Evolutionary conservation across 306 rosid genomes (phyloP).

Genomic region (Prunus dulcis): DNA sequence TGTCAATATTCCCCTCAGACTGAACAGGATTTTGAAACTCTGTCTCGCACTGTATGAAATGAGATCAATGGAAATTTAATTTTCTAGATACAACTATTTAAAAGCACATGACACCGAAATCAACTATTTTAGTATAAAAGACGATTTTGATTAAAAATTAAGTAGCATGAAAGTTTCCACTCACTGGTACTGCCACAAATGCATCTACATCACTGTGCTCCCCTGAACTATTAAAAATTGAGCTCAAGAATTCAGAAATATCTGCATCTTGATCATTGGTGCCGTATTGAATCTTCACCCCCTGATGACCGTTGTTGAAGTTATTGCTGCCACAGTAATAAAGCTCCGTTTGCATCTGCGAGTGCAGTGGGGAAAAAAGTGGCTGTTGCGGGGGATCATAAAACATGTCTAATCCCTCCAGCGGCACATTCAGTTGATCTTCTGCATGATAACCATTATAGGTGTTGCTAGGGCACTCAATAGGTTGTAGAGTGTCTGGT

Average conservation of each 20-base stretch:
- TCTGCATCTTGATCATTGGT: constrained; percentile 37
- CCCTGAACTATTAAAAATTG: constrained; percentile 34
- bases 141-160: constrained; percentile 2
- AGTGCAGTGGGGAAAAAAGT: constrained; percentile 51
- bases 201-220: constrained; percentile 29
- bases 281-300: constrained; percentile 37
- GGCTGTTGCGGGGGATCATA: constrained; percentile 31
- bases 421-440: constrained; percentile 21
- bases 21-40: constrained; percentile 24
- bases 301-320: constrained; percentile 27
- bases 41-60: constrained; percentile 25
- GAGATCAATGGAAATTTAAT: background rate
- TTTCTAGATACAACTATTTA: constrained; percentile 6
- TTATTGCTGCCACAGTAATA: constrained; percentile 28
- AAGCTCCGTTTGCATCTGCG: constrained; percentile 43
- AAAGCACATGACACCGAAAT: background rate
- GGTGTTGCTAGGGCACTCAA: constrained; percentile 35
- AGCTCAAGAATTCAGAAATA: constrained; percentile 41
- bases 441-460: constrained; percentile 29
- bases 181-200: constrained; percentile 38
- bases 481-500: constrained; percentile 38
- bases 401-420: constrained; percentile 19
- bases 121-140: background rate
- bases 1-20: constrained; percentile 26
- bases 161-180: constrained; percentile 30